A percentile compares a stretch with the other conserved stretches of the same genome.
These are phyloP conservation scores for Haplosporangium sp. DNA, from an alignment of 371 early-diverging fungal genomes.

Conservation along the genomic window DNA sequence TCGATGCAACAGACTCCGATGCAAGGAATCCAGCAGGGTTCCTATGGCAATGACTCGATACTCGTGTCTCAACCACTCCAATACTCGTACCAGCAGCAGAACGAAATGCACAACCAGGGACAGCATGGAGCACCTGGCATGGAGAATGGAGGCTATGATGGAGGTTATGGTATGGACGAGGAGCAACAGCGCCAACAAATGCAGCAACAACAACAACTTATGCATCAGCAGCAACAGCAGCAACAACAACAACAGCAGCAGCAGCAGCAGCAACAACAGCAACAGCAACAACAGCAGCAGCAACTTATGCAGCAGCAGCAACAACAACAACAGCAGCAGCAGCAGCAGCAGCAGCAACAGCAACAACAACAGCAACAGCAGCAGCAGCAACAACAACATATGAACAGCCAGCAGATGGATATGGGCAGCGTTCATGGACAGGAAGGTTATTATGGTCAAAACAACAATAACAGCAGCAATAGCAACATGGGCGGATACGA, in stretches of 20 bases:
- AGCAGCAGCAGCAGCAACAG: no score
- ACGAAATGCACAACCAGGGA: conserved; percentile 14
- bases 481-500: conserved; percentile 5
- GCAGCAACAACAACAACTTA: conserved; percentile 3
- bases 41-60: conserved; percentile 12
- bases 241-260: neutral
- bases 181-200: conserved; percentile 19
- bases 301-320: no score
- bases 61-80: conserved; percentile 14
- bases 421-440: conserved; percentile 20
- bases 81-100: conserved; percentile 1
- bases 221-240: neutral
- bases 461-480: conserved; percentile 3
- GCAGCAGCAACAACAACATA: neutral
- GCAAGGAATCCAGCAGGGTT: conserved; percentile 10
- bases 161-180: conserved; percentile 22
- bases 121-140: conserved; percentile 7
- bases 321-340: no score
- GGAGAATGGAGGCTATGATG: conserved; percentile 29
- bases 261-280: no score
- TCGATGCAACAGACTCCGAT: conserved; percentile 12
- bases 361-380: neutral
- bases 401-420: conserved; percentile 19
- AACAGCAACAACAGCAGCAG: no score
- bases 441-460: conserved; percentile 23